Evolutionary conservation across 108 stramenopile species (phyloP), one percentile per base, ranked within the genome.

Genomic region (Conticribra guillardii): DNA sequence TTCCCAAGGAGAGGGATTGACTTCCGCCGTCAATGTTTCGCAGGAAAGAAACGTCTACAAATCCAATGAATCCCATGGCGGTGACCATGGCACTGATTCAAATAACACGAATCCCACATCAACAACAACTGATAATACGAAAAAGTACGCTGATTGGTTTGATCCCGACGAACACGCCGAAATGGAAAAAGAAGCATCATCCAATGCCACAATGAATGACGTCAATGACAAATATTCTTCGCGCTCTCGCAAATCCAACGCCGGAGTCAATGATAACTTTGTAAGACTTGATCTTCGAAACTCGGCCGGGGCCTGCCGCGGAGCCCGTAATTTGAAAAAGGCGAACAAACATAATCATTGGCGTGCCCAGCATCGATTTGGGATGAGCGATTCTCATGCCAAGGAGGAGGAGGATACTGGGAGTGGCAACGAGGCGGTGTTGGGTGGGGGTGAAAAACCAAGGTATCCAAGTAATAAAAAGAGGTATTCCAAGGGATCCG

Each of bases 281-380:
- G 90, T 96, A 26, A 83, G 87, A 17, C 81, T 89, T 15, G 93
- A 96, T 65, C 56, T 96, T 34, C 62, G 68, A 49, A 93, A 92
- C 60, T 74, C 64, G 16, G 88, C 91, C 4, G 92, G 92, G 30
- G 78, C 91, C 7, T 92, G 95, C 63, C 82, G 87, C 16, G 90
- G 90, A 57, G 95, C 92, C 15, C 57, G 79, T 45, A 91, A 88
- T 57, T 28, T 72, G n/a, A 86, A 86, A 52, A 83, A 78, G 66
- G 65, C 64, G 15, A 82, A 85, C 45, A 79, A 61, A 45, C 74
- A 70, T 57, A 75, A 62, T 70, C 27, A 47, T 23, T 69, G 74
- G 80, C 29, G 75, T 69, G 76, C 76, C 3, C 64, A 49, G 65
- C 56, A 76, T 76, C 65, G 77, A 22, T 72, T 76, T 54, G 74